Evolutionary conservation across 306 rosid species (phyloP).

Genomic region (Begonia masoniana): DNA sequence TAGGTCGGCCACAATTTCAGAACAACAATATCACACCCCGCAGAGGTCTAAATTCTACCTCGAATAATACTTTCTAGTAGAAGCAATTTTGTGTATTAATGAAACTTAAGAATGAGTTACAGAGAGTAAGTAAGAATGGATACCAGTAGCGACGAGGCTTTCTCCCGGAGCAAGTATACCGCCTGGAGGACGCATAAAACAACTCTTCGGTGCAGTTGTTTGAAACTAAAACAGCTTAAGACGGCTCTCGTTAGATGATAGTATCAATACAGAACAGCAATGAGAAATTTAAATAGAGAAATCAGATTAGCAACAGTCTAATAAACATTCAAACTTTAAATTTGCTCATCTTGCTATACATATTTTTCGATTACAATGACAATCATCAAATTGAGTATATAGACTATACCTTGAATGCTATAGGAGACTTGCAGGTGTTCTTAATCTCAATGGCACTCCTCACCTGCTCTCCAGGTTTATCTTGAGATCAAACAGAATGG

Average conservation of each 20-base stretch:
- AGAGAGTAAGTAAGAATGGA: neutral
- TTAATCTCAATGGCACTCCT: slow-evolving; percentile 71
- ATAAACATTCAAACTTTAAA: too few species aligned
- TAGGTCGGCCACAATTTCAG: slow-evolving; percentile 9
- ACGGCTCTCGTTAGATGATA: neutral
- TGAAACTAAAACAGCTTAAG: slow-evolving; percentile 48
- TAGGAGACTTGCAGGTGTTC: slow-evolving; percentile 63
- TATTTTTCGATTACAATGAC: too few species aligned
- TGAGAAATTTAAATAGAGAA: too few species aligned
- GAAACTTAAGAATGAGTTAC: too few species aligned
- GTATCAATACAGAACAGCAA: too few species aligned
- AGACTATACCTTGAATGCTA: slow-evolving; percentile 67
- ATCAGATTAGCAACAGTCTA: too few species aligned
- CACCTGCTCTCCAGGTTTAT: slow-evolving; percentile 89
- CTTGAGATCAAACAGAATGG: slow-evolving; percentile 31
- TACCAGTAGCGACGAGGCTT: slow-evolving; percentile 72
- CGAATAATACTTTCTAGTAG: too few species aligned
- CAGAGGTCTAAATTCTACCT: too few species aligned
- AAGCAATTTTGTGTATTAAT: too few species aligned
- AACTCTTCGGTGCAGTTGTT: slow-evolving; percentile 94
- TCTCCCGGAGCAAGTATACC: slow-evolving; percentile 82
- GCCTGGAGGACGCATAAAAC: slow-evolving; percentile 92
- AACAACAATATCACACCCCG: too few species aligned
- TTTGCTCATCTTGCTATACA: too few species aligned
- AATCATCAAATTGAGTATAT: too few species aligned